Evolutionary conservation across 1,284 basidiomycete species (phyloP).

Genomic region (Trichosporon ovoides): DNA sequence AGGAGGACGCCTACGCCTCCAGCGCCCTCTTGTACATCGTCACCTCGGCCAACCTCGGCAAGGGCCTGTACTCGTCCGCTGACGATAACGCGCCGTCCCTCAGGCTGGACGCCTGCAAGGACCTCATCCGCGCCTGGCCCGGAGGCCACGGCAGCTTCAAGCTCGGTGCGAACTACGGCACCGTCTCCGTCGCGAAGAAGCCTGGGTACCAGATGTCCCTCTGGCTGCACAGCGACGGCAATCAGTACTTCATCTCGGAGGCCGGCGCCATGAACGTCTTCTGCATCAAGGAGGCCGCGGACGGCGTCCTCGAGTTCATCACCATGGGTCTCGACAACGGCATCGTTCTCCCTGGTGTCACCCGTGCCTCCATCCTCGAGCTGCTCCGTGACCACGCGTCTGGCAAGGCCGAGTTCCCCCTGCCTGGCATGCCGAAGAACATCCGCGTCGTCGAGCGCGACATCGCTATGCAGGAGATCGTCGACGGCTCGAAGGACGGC

Average conservation of each 20-base stretch:
- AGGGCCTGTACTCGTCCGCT: conserved; percentile 37
- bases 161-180: conserved; percentile 47
- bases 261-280: conserved; percentile 46
- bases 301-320: conserved; percentile 42
- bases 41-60: conserved; percentile 41
- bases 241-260: conserved; percentile 43
- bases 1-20: conserved; percentile 41
- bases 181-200: conserved; percentile 43
- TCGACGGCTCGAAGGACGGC: conserved; percentile 32
- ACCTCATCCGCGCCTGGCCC: conserved; percentile 46
- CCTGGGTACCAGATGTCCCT: conserved; percentile 44
- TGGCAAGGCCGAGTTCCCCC: conserved; percentile 33
- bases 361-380: conserved; percentile 40
- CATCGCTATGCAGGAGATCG: conserved; percentile 43
- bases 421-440: conserved; percentile 38
- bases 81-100: conserved; percentile 26
- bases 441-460: conserved; percentile 45
- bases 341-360: conserved; percentile 47
- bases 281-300: conserved; percentile 41
- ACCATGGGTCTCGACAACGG: conserved; percentile 45
- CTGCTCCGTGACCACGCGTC: conserved; percentile 35
- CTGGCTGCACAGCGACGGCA: conserved; percentile 38
- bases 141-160: conserved; percentile 45
- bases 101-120: conserved; percentile 38
- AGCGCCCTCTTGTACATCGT: conserved; percentile 44